Evolutionary conservation across 1,284 basidiomycete genomes (phyloP).

Genomic region (Tremellales sp.): DNA sequence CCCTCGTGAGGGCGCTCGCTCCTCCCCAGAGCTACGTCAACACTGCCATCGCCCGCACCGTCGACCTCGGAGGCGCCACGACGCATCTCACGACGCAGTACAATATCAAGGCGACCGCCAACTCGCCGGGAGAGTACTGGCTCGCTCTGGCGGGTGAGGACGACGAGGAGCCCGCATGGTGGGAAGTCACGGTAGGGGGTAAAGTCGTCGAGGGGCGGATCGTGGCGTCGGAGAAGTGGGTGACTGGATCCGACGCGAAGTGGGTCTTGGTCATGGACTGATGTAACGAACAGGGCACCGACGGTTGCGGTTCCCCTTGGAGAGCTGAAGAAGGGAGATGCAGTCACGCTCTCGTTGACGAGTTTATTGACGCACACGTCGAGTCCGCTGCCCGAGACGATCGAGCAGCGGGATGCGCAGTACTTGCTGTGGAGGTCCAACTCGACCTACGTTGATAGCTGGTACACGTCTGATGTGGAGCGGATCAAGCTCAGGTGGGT

Average conservation of each 20-base stretch:
- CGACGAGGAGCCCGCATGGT: conserved; percentile 65
- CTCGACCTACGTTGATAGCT: conserved; percentile 64
- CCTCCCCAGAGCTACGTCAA: conserved; percentile 65
- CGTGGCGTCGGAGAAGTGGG: conserved; percentile 22
- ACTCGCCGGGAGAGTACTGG: conserved; percentile 62
- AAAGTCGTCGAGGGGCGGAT: conserved; percentile 53
- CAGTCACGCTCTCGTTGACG: conserved; percentile 70
- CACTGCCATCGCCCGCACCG: conserved; percentile 74
- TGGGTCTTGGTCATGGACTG: not conserved
- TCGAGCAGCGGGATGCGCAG: conserved; percentile 74
- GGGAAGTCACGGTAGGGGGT: conserved; percentile 64
- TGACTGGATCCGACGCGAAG: not conserved
- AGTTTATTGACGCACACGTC: conserved; percentile 71
- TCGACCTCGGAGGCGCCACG: conserved; percentile 81
- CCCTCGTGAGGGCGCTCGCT: conserved; percentile 7
- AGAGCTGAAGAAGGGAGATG: conserved; percentile 53
- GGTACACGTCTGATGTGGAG: conserved; percentile 75
- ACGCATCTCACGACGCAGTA: conserved; percentile 83
- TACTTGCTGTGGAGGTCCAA: conserved; percentile 71
- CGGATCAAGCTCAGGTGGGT: conserved; percentile 77
- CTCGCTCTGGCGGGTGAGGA: conserved; percentile 66
- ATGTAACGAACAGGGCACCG: conserved; percentile 20
- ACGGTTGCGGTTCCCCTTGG: conserved; percentile 35
- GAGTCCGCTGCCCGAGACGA: conserved; percentile 67
- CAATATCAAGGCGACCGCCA: conserved; percentile 67